Evolutionary conservation across 2,329 filamentous ascomycete genomes (phyloP), one percentile per base, ranked within the genome.

Genomic region (Pestalotiopsis sp.): DNA sequence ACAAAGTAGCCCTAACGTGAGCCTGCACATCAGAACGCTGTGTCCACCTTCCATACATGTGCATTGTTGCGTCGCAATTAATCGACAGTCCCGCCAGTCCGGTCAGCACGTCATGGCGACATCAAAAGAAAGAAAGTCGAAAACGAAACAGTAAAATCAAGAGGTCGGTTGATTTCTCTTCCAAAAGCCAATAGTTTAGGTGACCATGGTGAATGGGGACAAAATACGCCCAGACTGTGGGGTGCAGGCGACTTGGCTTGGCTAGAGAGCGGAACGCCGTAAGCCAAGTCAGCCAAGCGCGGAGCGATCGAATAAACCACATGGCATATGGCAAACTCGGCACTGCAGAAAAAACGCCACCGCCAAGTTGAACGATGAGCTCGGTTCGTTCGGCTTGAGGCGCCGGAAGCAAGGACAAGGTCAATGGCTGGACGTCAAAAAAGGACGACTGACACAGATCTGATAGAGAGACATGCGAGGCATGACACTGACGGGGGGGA

Each of bases 301-400:
- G 36, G 61, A 45, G 38, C 61, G 38, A 52, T 45, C 61, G 38
- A 52, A 13, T 6, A 52, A 23, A 20, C 11, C 11, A 20, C 23
- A 23, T 17, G 14, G 27, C 61, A 64, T 40, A 64, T 64, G 61
- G 61, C 61, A 64, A 9, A 17, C 25, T 45, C 61, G 61, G 61
- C 36, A 64, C 36, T 64, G 38, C 31, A 64, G 36, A 49, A 52
- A 14, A n/a, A 52, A 40, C 61, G 61, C 61, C 61, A 64, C 61
- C n/a, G 36, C 61, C 61, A 49, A 64, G 38, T 64, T 52, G 45
- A 23, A 20, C 38, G 17, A 17, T 45, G 31, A 7, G 31, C 20
- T 64, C 61, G 41, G 61, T 52, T 25, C 9, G 25, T 64, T 64
- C 61, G 61, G 61, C 40, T 52, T 52, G 45, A 52, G 45, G 45